These are phyloP conservation scores for Arbutus unedo DNA, from an alignment of 148 eudicot genomes.

Conservation along the genomic window DNA sequence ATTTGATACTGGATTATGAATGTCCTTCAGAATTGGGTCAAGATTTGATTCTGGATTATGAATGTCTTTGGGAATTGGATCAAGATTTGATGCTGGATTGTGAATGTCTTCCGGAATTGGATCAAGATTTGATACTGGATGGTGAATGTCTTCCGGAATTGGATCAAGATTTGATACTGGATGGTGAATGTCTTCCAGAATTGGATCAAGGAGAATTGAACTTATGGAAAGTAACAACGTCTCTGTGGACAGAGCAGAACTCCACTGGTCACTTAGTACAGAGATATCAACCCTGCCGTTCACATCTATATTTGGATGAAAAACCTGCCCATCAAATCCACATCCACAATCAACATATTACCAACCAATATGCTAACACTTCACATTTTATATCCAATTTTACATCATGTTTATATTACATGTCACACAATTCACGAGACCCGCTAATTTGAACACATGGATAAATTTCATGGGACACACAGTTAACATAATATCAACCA, in stretches of 20 bases:
- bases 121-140: not conserved
- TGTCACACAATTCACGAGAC: too few species aligned
- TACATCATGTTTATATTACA: too few species aligned
- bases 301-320: constrained; percentile 9
- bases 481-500: too few species aligned
- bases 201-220: constrained; percentile 12
- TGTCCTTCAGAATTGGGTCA: too few species aligned
- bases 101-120: not conserved
- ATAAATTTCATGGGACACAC: too few species aligned
- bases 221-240: constrained; percentile 6
- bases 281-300: not conserved
- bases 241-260: constrained; percentile 9
- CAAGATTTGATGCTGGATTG: not conserved
- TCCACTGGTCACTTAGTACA: constrained; percentile 5
- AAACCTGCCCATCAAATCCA: not conserved
- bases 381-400: too few species aligned
- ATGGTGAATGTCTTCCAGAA: not conserved
- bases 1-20: too few species aligned
- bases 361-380: too few species aligned
- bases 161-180: not conserved
- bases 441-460: too few species aligned
- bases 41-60: too few species aligned
- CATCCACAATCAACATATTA: not conserved
- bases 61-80: not conserved
- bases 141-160: not conserved